These are phyloP conservation scores for Solanum piurae DNA, from an alignment of 257 asterid genomes.

Conservation along the genomic window DNA sequence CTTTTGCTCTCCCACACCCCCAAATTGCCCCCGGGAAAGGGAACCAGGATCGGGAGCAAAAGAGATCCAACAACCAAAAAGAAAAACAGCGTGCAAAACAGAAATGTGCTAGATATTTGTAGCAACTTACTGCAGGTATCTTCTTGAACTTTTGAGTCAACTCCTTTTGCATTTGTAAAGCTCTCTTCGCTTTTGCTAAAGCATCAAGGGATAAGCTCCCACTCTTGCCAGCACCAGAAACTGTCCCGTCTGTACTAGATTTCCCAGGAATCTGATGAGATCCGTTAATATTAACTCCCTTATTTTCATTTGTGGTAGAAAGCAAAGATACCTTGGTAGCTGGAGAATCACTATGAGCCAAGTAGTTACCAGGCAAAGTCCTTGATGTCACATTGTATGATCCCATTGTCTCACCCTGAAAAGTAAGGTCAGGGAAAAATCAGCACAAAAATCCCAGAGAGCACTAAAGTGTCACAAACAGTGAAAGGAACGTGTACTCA, in stretches of 20 bases:
- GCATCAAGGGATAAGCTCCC: slow-evolving; percentile 79
- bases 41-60: neutral
- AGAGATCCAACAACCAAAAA: neutral
- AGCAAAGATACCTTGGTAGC: slow-evolving; percentile 89
- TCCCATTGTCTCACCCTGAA: slow-evolving; percentile 60
- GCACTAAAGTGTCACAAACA: neutral
- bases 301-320: slow-evolving; percentile 82
- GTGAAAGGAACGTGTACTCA: neutral
- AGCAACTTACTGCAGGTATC: slow-evolving; percentile 57
- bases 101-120: neutral
- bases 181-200: slow-evolving; percentile 77
- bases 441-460: neutral
- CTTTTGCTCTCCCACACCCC: neutral
- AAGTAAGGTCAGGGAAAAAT: neutral
- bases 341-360: slow-evolving; percentile 38
- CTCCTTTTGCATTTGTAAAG: slow-evolving; percentile 81
- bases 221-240: slow-evolving; percentile 68
- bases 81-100: neutral
- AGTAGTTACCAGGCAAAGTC: slow-evolving; percentile 24
- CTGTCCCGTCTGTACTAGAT: slow-evolving; percentile 95
- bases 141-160: slow-evolving; percentile 70
- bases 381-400: slow-evolving; percentile 25
- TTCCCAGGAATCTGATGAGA: slow-evolving; percentile 99
- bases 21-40: neutral
- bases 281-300: slow-evolving; percentile 97